These are phyloP conservation scores for Metschnikowia hibisci DNA, from an alignment of 805 yeast species.

Conservation along the genomic window DNA sequence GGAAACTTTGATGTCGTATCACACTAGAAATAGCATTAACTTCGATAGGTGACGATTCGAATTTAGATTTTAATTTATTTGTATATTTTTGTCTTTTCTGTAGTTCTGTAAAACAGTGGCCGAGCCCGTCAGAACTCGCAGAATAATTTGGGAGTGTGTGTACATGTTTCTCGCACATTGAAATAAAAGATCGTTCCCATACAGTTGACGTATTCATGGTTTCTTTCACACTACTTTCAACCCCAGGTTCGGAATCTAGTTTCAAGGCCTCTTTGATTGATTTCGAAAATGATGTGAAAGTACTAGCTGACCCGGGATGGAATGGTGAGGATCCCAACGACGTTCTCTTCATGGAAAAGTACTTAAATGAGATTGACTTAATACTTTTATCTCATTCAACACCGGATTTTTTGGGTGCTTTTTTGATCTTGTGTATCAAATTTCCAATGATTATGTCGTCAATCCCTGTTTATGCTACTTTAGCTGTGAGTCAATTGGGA, in stretches of 20 bases:
- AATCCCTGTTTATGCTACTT: slow-evolving; percentile 78
- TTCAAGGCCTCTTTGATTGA: slow-evolving; percentile 48
- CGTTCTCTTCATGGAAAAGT: slow-evolving; percentile 31
- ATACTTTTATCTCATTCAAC: slow-evolving; percentile 87
- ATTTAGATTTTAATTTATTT: not conserved
- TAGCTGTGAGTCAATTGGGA: slow-evolving; percentile 88
- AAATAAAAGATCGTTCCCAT: not conserved
- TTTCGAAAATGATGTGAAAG: slow-evolving; percentile 51
- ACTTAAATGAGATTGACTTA: slow-evolving; percentile 50
- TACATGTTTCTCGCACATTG: not conserved
- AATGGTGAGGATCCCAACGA: slow-evolving; percentile 44
- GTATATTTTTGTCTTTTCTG: not conserved
- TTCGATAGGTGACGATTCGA: slow-evolving; percentile 17
- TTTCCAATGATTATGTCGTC: slow-evolving; percentile 53
- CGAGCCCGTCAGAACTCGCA: not conserved
- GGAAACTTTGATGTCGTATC: slow-evolving; percentile 42
- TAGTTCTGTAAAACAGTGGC: not conserved
- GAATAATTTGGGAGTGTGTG: not conserved
- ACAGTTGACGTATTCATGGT: slow-evolving; percentile 26
- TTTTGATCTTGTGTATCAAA: slow-evolving; percentile 56
- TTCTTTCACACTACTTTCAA: slow-evolving; percentile 31
- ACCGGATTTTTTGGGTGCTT: slow-evolving; percentile 75
- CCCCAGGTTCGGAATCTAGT: slow-evolving; percentile 22
- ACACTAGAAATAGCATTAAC: slow-evolving; percentile 38
- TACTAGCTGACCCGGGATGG: slow-evolving; percentile 77